Base-by-base conservation (phyloP, 805 yeast species). In the Nakazawaea populi region DNA sequence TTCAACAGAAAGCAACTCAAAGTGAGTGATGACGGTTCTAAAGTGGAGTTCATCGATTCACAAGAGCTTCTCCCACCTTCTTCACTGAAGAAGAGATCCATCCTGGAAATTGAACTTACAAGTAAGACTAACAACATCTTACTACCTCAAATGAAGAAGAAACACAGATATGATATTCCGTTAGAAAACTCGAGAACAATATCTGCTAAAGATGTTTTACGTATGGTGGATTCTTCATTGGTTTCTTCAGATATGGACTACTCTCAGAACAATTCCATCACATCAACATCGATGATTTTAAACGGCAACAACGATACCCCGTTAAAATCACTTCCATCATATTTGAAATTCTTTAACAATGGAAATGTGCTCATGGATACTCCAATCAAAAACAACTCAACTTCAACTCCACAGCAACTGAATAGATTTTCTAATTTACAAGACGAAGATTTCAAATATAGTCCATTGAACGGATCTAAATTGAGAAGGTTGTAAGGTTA, bases 201-300 rank as follows among this genome's bases (percentile, higher is more conserved):
- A 8, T 63, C 70, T 4, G 70, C 69, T 6, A 62, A 62, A 40
- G 71, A 68, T 2, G 67, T 69, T 5, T 54, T 69, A 56, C 58
- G 64, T 18, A 68, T 69, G 72, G 72, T 69, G 42, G 73, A 69
- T 52, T 69, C 67, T 36, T 65, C 71, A 14, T 58, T 69, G 38
- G 68, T 69, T 18, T 65, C 69, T 5, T 64, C 69, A 51, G 73
- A 69, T 54, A 66, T 68, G 6, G 58, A 55, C 12, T 37, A 37
- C 18, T 48, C 48, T 8, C 44, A 42, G 12, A 46, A 35, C 39
- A 45, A 31, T 35, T 28, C 34, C 9, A 9, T 34, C 28, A 49
- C 48, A 3, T 30, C 52, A 2, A 38, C 43, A n/a, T 36, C 43
- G 9, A 7, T 47, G 11, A 9, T 41, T 2, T 27, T 30, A 18